Evolutionary conservation across 139 green algal species (phyloP).

Genomic region (Chlorella sorokiniana): DNA sequence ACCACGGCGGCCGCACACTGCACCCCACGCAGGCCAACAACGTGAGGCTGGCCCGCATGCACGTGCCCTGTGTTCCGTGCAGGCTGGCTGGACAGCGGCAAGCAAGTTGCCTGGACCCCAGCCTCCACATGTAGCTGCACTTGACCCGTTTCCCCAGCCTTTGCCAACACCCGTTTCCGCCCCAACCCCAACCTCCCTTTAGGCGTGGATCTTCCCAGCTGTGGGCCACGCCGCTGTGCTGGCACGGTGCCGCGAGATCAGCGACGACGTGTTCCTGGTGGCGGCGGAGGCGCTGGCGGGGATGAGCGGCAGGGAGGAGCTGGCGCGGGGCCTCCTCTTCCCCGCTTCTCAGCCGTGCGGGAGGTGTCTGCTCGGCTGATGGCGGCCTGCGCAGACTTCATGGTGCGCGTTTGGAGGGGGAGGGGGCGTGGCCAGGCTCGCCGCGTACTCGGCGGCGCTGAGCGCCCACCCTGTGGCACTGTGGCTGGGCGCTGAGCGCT

Average conservation of each 20-base stretch:
- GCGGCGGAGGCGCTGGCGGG: conserved; percentile 71
- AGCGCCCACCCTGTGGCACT: no score
- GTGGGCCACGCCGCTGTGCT: conserved; percentile 74
- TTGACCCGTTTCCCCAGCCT: no score
- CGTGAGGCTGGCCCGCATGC: no score
- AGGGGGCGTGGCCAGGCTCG: no score
- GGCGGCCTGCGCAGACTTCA: conserved; percentile 41
- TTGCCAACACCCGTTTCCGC: no score
- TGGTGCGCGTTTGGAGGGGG: conserved; percentile 43
- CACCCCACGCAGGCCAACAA: conserved; percentile 72
- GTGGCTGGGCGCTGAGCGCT: no score
- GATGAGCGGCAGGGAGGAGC: conserved; percentile 40
- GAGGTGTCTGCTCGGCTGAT: conserved; percentile 39
- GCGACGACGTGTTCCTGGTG: conserved; percentile 78
- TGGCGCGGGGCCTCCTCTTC: conserved; percentile 55
- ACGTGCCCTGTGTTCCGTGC: no score
- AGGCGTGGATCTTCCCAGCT: conserved; percentile 81
- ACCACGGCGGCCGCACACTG: conserved; percentile 27
- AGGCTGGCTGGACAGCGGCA: no score
- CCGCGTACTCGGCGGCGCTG: no score
- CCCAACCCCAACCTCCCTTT: no score
- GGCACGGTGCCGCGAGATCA: conserved; percentile 52
- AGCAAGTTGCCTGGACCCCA: no score
- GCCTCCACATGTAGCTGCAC: no score
- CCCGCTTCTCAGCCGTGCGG: conserved; percentile 60